phyloP scores from a whole-genome alignment of 1,139 yeast species.

The Saccharomyces hybrid region DNA sequence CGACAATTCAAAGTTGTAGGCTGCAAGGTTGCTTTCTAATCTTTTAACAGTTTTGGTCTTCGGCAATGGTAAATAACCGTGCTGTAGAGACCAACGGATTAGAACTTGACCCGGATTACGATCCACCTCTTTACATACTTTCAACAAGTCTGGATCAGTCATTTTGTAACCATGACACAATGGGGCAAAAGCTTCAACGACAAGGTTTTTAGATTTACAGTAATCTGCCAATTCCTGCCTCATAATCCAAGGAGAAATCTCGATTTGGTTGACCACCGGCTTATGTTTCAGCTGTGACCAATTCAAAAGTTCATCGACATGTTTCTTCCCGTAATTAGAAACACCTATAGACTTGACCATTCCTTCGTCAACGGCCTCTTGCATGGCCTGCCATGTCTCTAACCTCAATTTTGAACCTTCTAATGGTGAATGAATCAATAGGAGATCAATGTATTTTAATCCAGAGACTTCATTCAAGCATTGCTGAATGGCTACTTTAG shows the following conservation, averaged over 20 bases:
- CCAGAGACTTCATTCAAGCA: slow-evolving; percentile 46
- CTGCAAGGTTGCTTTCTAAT: slow-evolving; percentile 40
- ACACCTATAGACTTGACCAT: slow-evolving; percentile 56
- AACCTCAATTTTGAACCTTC: slow-evolving; percentile 45
- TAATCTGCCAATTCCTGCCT: slow-evolving; percentile 52
- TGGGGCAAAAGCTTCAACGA: slow-evolving; percentile 67
- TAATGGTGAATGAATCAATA: slow-evolving; percentile 55
- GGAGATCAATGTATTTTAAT: slow-evolving; percentile 39
- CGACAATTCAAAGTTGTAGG: slow-evolving; percentile 44
- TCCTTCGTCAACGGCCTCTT: slow-evolving; percentile 55
- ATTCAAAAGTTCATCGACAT: slow-evolving; percentile 47
- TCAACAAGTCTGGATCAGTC: slow-evolving; percentile 41
- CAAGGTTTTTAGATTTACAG: slow-evolving; percentile 44
- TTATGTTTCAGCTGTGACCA: slow-evolving; percentile 46
- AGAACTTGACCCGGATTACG: slow-evolving; percentile 39
- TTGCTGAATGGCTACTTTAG: slow-evolving; percentile 46
- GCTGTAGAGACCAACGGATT: slow-evolving; percentile 47
- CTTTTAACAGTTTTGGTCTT: slow-evolving; percentile 53
- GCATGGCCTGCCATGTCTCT: slow-evolving; percentile 56
- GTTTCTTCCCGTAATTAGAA: slow-evolving; percentile 59
- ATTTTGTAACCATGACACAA: slow-evolving; percentile 54
- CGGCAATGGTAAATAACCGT: slow-evolving; percentile 66
- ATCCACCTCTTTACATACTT: slow-evolving; percentile 33
- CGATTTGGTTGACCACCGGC: slow-evolving; percentile 65
- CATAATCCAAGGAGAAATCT: slow-evolving; percentile 74